Base-by-base conservation (phyloP, 805 yeast genomes). In the Wickerhamiella azymoides region DNA sequence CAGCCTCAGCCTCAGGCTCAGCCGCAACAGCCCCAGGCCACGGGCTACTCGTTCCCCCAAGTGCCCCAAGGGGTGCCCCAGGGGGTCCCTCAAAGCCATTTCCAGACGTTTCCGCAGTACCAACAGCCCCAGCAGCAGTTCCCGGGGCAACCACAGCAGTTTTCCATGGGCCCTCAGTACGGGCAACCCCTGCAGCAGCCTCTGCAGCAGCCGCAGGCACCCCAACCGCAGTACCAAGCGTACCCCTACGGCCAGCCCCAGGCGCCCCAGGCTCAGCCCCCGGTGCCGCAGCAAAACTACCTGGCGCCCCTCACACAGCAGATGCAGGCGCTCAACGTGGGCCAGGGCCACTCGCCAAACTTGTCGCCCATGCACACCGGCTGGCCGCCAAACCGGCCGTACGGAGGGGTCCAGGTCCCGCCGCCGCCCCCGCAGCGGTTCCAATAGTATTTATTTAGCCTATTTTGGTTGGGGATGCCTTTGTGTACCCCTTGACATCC, bases 71-170 rank as follows among this genome's bases (percentile, higher is more conserved):
- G n/a, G n/a, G n/a, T n/a, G n/a, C n/a, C n/a, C n/a, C n/a, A n/a
- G n/a, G n/a, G 25, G 5, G 11, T 10, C 41, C 28, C 28, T 24
- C 43, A 42, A 26, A 36, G 33, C 26, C 52, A 45, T 35, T 50
- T 36, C 10, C 51, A 43, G 35, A 38, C 33, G 38, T 50, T 40
- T 24, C 51, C 43, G 27, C 52, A 47, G 43, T 43, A 38, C 47
- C 49, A 43, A 19, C 47, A 33, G 27, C 37, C 32, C 13, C 41
- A 30, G 25, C 47, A 25, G 33, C 33, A 25, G 18, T 26, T 14
- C 17, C 40, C 24, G 24, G 24, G 18, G n/a, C 28, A 36, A n/a
- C n/a, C n/a, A n/a, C 47, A 25, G 33, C 33, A 25, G 18, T 26
- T 14, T 7, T 32, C 24, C n/a, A 30, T 18, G n/a, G 18, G 19